Base-by-base conservation (phyloP, 2,329 filamentous ascomycete species). In the Bimuria novae-zelandiae region DNA sequence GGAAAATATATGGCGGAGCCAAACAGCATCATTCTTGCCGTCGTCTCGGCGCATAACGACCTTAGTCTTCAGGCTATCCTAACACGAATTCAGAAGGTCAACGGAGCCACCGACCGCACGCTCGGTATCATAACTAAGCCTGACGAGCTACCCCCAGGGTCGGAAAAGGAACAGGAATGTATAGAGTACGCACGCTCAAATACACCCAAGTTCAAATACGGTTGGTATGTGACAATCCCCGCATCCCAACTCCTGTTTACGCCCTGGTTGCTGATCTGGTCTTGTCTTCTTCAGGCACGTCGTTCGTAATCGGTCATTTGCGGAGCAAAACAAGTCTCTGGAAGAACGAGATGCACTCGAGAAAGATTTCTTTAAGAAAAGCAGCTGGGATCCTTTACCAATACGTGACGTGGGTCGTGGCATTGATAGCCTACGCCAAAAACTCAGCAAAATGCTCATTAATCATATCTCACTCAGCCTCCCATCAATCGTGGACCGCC, bases 21-120 rank as follows among this genome's bases (percentile, higher is more conserved):
- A 12, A 77, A 82, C 22, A 85, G 77, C 59, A 83, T 87, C 49
- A 83, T 86, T 4, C 69, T 87, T 0, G 79, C 82, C 12, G 68
- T 75, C 4, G 59, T 75, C 2, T 71, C 71, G 3, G 71, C 73
- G 3, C 65, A 67, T 43, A 67, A 73, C 17, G 76, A 83, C 42
- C 64, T 79, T 33, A 45, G 14, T 45, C 42, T 45, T 45, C 42
- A 45, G 42, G 42, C 42, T 33, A 45, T 45, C 42, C 42, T 45
- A 33, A 45, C 42, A 21, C 23, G 42, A 33, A 45, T 45, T 45
- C 42, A 45, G 42, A 45, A 45, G 29, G 42, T 45, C 42, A 45
- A 45, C 25, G 42, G 42, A 45, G 42, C 42, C 42, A 45, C 42
- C 42, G 42, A 27, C 25, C 25, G 25, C 25, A 27, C 25, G 25